Conservation (phyloP, 768 basidiomycete genomes). For the Hortiboletus flavorubellus region DNA sequence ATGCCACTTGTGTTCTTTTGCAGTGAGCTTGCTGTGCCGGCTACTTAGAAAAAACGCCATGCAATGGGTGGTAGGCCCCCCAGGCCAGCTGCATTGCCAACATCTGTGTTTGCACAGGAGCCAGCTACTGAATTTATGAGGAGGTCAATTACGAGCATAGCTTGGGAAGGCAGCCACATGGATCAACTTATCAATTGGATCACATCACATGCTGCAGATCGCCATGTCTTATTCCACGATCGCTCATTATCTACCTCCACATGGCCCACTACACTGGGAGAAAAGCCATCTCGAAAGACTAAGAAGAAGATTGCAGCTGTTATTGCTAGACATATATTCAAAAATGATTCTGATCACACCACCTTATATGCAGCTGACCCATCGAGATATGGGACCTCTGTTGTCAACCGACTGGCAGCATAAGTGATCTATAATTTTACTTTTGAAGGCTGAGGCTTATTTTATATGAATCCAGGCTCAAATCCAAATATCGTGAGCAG, state of each 20-base stretch:
- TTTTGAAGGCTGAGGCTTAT: neutral
- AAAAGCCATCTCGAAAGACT: conserved; percentile 5
- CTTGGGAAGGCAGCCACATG: neutral
- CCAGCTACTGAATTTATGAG: neutral
- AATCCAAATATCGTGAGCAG: neutral
- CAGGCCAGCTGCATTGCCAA: too few relatives aligned
- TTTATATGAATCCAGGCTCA: neutral
- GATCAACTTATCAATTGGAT: conserved; percentile 1
- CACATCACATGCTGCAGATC: neutral
- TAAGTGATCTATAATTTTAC: too few relatives aligned
- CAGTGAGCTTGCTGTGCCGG: too few relatives aligned
- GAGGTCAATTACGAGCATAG: neutral
- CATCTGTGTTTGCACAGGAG: too few relatives aligned
- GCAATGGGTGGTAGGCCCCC: neutral
- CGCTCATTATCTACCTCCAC: neutral
- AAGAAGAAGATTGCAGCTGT: neutral
- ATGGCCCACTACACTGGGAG: neutral
- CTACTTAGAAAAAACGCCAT: neutral
- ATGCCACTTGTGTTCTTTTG: too few relatives aligned
- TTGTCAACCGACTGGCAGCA: too few relatives aligned
- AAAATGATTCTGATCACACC: neutral
- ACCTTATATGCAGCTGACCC: neutral
- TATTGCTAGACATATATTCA: neutral
- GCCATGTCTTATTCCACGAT: conserved; percentile 3
- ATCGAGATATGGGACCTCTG: neutral